Percentiles rank a stretch among this genome's conserved stretches.
phyloP scores from a whole-genome alignment of 352 stramenopile genomes.

The Pythium guiyangense region DNA sequence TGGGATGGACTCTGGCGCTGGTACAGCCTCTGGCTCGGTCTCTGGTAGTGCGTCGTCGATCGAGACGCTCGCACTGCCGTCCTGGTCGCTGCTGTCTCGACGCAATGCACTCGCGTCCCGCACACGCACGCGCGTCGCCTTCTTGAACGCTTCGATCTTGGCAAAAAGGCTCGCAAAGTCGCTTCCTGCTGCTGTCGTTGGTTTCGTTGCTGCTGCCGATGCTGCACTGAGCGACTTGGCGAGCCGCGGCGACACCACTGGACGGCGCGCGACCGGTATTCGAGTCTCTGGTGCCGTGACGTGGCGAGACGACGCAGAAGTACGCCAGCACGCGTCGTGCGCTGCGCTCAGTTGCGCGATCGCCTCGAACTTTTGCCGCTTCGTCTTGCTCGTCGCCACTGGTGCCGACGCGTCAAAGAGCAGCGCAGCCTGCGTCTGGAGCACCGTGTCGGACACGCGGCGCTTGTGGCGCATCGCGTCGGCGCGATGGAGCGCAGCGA shows the following conservation, averaged over 20 bases:
- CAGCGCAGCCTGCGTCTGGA: slow-evolving; percentile 51
- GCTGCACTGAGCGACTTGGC: too few relatives aligned
- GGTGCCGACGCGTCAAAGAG: slow-evolving; percentile 21
- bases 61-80: too few relatives aligned
- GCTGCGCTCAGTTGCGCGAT: slow-evolving; percentile 43
- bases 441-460: slow-evolving; percentile 49
- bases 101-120: too few relatives aligned
- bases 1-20: not conserved
- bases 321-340: slow-evolving; percentile 31
- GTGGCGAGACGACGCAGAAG: not conserved
- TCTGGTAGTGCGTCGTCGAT: not conserved
- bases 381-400: slow-evolving; percentile 18
- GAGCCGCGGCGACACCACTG: too few relatives aligned
- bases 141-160: slow-evolving; percentile 30
- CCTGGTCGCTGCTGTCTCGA: too few relatives aligned
- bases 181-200: slow-evolving; percentile 7
- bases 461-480: slow-evolving; percentile 54
- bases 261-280: slow-evolving; percentile 3
- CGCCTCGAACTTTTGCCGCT: slow-evolving; percentile 29
- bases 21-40: not conserved
- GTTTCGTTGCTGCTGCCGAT: not conserved
- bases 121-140: slow-evolving; percentile 19
- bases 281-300: slow-evolving; percentile 12
- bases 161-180: slow-evolving; percentile 24
- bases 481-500: slow-evolving; percentile 23